Conservation (phyloP, 2,329 filamentous ascomycete species). For the Epichloe sp. region DNA sequence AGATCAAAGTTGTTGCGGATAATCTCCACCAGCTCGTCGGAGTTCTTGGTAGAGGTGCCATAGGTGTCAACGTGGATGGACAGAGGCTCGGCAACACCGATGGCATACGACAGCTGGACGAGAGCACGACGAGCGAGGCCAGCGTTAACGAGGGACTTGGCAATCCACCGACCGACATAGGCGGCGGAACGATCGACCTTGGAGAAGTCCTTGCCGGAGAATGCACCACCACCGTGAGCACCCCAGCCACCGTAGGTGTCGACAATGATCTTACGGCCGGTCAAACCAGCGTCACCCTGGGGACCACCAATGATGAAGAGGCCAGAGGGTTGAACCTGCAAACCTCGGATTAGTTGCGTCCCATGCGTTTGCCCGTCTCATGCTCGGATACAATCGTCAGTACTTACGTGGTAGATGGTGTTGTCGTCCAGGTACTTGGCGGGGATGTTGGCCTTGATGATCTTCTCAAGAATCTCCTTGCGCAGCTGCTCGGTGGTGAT, state of each 20-base stretch:
- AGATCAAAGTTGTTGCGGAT: conserved; percentile 95
- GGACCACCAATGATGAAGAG: conserved; percentile 98
- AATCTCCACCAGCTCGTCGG: conserved; percentile 89
- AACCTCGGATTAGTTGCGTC: background rate
- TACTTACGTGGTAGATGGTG: conserved; percentile 83
- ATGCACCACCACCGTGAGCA: conserved; percentile 98
- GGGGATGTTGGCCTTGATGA: conserved; percentile 90
- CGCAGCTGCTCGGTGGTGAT: conserved; percentile 87
- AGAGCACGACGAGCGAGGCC: conserved; percentile 83
- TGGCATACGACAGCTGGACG: conserved; percentile 98
- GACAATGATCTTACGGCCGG: conserved; percentile 98
- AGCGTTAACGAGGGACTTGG: conserved; percentile 89
- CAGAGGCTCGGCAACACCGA: conserved; percentile 94
- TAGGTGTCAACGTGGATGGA: conserved; percentile 98
- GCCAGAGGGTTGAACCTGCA: conserved; percentile 86
- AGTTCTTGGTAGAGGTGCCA: conserved; percentile 80
- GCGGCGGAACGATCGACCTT: conserved; percentile 98
- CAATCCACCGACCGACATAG: conserved; percentile 96
- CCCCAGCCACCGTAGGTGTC: conserved; percentile 99
- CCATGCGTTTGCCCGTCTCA: background rate
- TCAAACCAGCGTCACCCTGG: conserved; percentile 96
- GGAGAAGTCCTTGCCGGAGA: conserved; percentile 99
- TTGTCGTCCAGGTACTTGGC: conserved; percentile 82
- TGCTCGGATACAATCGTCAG: background rate
- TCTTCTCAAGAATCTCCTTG: conserved; percentile 93